A percentile compares a stretch with the other conserved stretches of the same genome.
Evolutionary conservation across 179 eudicot species (phyloP).

Genomic region (Pouteria campechiana): DNA sequence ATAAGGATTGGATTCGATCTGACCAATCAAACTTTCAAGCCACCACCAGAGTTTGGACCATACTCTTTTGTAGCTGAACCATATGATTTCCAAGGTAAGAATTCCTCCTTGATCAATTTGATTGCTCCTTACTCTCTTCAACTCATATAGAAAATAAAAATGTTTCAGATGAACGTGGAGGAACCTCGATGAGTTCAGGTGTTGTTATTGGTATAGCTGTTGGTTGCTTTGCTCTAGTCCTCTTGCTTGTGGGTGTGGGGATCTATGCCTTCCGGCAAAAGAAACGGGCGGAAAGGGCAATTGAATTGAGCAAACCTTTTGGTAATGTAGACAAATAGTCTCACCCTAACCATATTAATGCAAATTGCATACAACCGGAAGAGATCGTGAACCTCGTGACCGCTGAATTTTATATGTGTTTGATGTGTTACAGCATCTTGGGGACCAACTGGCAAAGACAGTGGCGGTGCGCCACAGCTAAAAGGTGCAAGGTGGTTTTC

Average conservation of each 20-base stretch:
- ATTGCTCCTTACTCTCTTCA: neutral
- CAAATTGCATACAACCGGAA: neutral
- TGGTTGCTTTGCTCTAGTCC: constrained; percentile 35
- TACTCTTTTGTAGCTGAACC: constrained; percentile 63
- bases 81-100: constrained; percentile 61
- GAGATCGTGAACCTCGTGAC: neutral
- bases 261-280: constrained; percentile 75
- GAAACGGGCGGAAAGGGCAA: constrained; percentile 81
- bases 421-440: constrained; percentile 49
- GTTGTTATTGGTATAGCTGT: constrained; percentile 40
- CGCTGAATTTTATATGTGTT: neutral
- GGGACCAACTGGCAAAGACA: constrained; percentile 69
- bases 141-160: neutral
- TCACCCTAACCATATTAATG: neutral
- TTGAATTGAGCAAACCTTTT: constrained; percentile 68
- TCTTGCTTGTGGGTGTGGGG: constrained; percentile 48
- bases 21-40: constrained; percentile 75
- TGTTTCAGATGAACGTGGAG: constrained; percentile 23
- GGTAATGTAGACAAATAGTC: no score
- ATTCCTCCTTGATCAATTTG: neutral
- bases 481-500: constrained; percentile 97
- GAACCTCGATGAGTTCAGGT: constrained; percentile 29
- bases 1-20: constrained; percentile 57
- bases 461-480: constrained; percentile 76
- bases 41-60: constrained; percentile 71